These are phyloP conservation scores for Alloteropsis angusta DNA, from an alignment of 202 grass and related monocot species.

Conservation along the genomic window DNA sequence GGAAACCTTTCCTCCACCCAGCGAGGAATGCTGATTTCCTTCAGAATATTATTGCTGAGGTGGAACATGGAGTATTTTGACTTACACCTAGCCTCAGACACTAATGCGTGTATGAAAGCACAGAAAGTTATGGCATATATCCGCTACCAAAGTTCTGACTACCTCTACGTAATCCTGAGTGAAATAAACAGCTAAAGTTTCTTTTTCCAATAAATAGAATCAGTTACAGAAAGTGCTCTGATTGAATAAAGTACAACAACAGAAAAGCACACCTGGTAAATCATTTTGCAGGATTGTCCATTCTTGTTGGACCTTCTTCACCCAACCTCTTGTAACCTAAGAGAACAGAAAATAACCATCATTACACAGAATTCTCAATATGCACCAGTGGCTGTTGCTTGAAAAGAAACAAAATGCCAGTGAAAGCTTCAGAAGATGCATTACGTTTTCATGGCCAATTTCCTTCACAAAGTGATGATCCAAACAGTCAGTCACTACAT, in stretches of 20 bases:
- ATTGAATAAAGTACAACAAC: conserved; percentile 1
- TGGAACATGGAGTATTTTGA: background rate
- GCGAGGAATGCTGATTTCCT: background rate
- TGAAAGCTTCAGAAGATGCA: conserved; percentile 20
- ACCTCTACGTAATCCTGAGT: background rate
- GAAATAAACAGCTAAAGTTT: conserved; percentile 6
- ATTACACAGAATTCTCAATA: conserved; percentile 9
- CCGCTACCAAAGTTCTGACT: background rate
- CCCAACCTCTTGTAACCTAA: conserved; percentile 76
- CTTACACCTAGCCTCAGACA: background rate
- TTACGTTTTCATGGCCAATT: conserved; percentile 43
- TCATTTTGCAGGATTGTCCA: conserved; percentile 78
- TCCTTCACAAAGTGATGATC: conserved; percentile 80
- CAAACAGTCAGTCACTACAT: conserved; percentile 63
- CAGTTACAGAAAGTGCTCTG: background rate
- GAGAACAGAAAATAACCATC: conserved; percentile 19
- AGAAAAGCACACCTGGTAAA: conserved; percentile 54
- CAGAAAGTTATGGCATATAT: background rate
- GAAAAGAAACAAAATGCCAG: background rate
- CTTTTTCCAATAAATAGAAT: background rate
- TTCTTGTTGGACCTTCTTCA: conserved; percentile 86
- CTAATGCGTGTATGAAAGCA: background rate
- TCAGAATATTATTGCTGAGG: background rate
- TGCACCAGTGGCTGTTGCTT: background rate
- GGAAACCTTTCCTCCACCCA: background rate